Conservation (phyloP, 129 eudicot species). For the Saussurea involucrata region DNA sequence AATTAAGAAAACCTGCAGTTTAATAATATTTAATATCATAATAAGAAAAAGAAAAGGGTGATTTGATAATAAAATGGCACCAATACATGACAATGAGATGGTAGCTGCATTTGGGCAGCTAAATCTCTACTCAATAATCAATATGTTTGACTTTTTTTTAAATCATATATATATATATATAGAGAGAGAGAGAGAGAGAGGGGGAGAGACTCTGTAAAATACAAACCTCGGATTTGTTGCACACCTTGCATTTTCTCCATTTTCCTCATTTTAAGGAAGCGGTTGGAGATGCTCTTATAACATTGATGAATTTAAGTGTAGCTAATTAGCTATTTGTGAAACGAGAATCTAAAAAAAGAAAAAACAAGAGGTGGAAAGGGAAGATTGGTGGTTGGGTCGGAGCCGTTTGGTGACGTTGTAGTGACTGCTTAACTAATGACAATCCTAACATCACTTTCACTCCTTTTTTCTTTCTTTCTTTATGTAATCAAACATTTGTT, state of each 20-base stretch:
- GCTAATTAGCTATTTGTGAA: too few relatives aligned
- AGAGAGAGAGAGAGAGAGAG: too few relatives aligned
- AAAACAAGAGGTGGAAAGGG: neutral
- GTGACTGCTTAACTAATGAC: constrained; percentile 64
- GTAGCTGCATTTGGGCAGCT: constrained; percentile 31
- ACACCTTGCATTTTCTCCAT: too few relatives aligned
- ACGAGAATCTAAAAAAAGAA: too few relatives aligned
- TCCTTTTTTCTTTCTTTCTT: constrained; percentile 7
- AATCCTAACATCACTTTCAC: constrained; percentile 59
- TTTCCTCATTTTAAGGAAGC: too few relatives aligned
- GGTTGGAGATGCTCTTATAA: too few relatives aligned
- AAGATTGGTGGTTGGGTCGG: constrained; percentile 23
- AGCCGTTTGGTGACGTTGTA: constrained; percentile 29
- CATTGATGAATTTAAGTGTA: too few relatives aligned
- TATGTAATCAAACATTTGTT: neutral
- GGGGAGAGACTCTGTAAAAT: too few relatives aligned
- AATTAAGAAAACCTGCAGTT: neutral
- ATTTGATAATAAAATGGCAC: constrained; percentile 30
- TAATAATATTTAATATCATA: neutral
- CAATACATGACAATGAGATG: constrained; percentile 30
- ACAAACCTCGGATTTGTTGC: too few relatives aligned
- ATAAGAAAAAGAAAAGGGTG: neutral
- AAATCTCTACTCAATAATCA: neutral
- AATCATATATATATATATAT: too few relatives aligned
- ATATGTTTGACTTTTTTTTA: neutral